These are phyloP conservation scores for Xylaria sp. DNA, from an alignment of 2,329 filamentous ascomycete species.

Conservation along the genomic window DNA sequence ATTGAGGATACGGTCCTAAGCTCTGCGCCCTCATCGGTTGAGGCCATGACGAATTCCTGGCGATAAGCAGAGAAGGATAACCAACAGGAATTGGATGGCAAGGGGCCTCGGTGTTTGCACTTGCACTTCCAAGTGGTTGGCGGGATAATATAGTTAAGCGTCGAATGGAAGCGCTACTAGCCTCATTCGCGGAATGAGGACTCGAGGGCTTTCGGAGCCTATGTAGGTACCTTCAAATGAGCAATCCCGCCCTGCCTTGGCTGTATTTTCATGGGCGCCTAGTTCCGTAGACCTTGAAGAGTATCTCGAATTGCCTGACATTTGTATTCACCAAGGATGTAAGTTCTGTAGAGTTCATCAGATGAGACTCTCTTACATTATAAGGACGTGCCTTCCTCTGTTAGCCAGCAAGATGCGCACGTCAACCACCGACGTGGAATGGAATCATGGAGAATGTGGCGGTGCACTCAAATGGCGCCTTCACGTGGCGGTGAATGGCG, in stretches of 20 bases:
- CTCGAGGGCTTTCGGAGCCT: background rate
- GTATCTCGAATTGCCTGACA: background rate
- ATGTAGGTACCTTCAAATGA: background rate
- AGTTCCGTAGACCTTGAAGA: background rate
- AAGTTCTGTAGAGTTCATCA: background rate
- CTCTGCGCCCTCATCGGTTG: slow-evolving; percentile 34
- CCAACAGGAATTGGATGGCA: background rate
- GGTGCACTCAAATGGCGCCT: slow-evolving; percentile 8
- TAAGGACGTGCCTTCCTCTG: background rate
- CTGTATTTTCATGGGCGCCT: background rate
- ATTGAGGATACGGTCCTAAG: slow-evolving; percentile 39
- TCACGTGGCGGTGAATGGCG: slow-evolving; percentile 7
- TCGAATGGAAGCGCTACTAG: background rate
- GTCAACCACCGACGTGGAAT: slow-evolving; percentile 20
- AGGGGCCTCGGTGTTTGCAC: background rate
- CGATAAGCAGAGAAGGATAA: background rate
- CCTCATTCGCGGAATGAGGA: background rate
- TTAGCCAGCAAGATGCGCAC: slow-evolving; percentile 27
- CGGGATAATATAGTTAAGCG: background rate
- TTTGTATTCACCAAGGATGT: background rate
- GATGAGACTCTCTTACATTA: slow-evolving; percentile 1
- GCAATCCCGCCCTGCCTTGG: background rate
- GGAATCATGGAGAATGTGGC: slow-evolving; percentile 22
- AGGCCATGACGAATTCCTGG: slow-evolving; percentile 29
- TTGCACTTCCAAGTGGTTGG: background rate